Evolutionary conservation across 768 basidiomycete genomes (phyloP), one percentile per base, ranked within the genome.

Genomic region (Clitopilus hobsonii): DNA sequence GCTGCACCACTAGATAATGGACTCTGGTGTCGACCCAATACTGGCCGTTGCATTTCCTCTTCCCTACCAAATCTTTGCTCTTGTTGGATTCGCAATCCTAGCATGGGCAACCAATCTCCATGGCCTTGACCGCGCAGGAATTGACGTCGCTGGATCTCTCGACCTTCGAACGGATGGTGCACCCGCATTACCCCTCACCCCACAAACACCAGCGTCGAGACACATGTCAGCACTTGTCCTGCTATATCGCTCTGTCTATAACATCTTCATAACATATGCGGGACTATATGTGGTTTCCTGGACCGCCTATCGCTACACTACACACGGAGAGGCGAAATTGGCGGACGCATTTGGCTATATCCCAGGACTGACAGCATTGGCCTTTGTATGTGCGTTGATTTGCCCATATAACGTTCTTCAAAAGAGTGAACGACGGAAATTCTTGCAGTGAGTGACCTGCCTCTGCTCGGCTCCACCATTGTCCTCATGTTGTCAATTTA

Each of bases 41-140:
- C 74, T 83, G 55, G 76, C 82, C 52, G 73, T 78, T 30, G 71
- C 72, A 18, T 89, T 96, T 66, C 96, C 97, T 10, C 79, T 99
- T 0, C 96, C 97, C 0, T 98, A 94, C 67, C 89, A 97, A 58
- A 91, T 93, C 23, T 80, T 97, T 55, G 80, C 83, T 60, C 78
- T 97, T 55, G 76, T 83, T 53, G 88, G 90, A 18, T 61, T 91
- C 28, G 94, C 92, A 10, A 81, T 94, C 54, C 73, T 96, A 3
- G 87, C 87, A 58, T 99, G 96, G 94, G 94, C 94, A 0, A 84
- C 87, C 28, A 99, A 98, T 69, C 71, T 98, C 6, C 95, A 98
- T 69, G 82, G 89, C 49, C 83, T 98, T 47, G 76, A 86, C 59
- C 60, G 77, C 10, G 74, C 88, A 14, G 86, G 89, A 20, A 71